Base-by-base conservation (phyloP, 2,329 filamentous ascomycete species). In the Simplicillium sp. region DNA sequence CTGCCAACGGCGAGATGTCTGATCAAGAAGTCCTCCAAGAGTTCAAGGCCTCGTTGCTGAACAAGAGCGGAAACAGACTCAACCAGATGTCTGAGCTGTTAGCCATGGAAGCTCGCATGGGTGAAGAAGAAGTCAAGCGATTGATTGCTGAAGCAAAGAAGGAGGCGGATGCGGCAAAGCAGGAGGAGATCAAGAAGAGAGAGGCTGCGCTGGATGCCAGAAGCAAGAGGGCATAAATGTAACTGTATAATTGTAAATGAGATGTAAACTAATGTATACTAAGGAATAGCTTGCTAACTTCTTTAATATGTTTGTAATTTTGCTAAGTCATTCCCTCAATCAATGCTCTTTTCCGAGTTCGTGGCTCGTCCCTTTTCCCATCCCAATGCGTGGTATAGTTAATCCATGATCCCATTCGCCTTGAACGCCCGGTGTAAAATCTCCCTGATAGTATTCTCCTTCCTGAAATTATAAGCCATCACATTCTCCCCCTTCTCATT, bases 401-500 rank as follows among this genome's bases (percentile, higher is more conserved):
- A 25, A 5, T 25, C 20, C 5, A 25, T 25, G 20, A 25, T 25
- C 20, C 42, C 42, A 16, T 40, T 34, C 7, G 34, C 42, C 28
- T 36, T 14, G 25, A 51, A 50, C 4, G 46, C 45, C 15, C 46
- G 38, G 7, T 40, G 36, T 4, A 52, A 38, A 31, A 68, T 66
- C 39, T 60, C 54, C 29, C 49, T 45, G 28, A 68, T 57, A 5
- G 55, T 53, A 2, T 45, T 44, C 13, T 66, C 54, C 49, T 69
- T 68, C 17, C 65, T 51, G 2, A 44, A 28, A 41, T 54, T 67
- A 46, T 69, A 69, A 7, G 61, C 51, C 46, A 46, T 46, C 37
- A 60, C 50, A 5, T 45, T 49, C 43, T 60, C 61, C 5, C 58
- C 61, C 17, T 45, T 41, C 17, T 42, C 38, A 7, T 47, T 51